Percentiles rank a stretch among this genome's conserved stretches.
Conservation (phyloP, 2,329 filamentous ascomycete genomes). For the Chrysoporthe deuterocubensis region DNA sequence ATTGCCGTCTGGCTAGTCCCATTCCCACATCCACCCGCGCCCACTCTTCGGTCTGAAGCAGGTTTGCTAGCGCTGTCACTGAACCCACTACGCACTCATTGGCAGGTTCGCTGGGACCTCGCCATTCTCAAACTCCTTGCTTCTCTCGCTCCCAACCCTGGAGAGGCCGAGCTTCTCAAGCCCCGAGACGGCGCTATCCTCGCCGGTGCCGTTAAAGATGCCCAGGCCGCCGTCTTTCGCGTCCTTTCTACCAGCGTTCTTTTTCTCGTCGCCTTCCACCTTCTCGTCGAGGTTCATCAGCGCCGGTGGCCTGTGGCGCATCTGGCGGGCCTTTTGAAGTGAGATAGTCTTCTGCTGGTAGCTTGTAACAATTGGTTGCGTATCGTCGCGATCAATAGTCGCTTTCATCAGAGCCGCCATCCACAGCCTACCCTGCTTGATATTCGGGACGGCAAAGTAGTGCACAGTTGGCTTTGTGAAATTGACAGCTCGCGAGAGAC, state of each 20-base stretch:
- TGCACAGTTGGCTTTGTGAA: slow-evolving; percentile 98
- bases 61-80: background rate
- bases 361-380: slow-evolving; percentile 79
- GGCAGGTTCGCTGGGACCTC: slow-evolving; percentile 32
- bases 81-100: slow-evolving; percentile 36
- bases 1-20: background rate
- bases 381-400: slow-evolving; percentile 90
- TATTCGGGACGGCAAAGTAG: slow-evolving; percentile 93
- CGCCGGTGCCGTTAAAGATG: slow-evolving; percentile 34
- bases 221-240: slow-evolving; percentile 47
- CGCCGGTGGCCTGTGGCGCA: slow-evolving; percentile 88
- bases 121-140: slow-evolving; percentile 32
- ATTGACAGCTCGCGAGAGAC: slow-evolving; percentile 87
- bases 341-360: slow-evolving; percentile 98
- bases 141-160: slow-evolving; percentile 40
- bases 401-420: slow-evolving; percentile 99
- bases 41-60: no score
- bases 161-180: slow-evolving; percentile 44
- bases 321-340: slow-evolving; percentile 81
- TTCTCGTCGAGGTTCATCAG: slow-evolving; percentile 72
- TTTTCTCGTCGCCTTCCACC: slow-evolving; percentile 35
- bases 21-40: background rate
- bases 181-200: slow-evolving; percentile 48
- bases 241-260: slow-evolving; percentile 26
- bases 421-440: slow-evolving; percentile 88